Evolutionary conservation across 768 basidiomycete genomes (phyloP), one percentile per base, ranked within the genome.

Genomic region (Russula olivacea): DNA sequence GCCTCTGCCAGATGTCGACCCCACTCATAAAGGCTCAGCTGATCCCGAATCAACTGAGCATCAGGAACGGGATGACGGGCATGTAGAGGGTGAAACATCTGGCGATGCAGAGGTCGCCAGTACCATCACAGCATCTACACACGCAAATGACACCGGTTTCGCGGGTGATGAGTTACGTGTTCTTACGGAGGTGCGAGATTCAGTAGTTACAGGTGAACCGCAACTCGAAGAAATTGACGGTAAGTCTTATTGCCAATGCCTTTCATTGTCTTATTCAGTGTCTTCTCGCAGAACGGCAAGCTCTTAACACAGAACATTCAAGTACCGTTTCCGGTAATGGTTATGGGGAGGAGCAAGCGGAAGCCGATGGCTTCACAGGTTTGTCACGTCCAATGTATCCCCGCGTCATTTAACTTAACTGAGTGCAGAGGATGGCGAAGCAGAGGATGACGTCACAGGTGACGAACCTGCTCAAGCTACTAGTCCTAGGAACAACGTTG

Each of bases 221-320:
- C 48, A 55, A 40, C 40, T 59, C 1, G 59, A 41, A n/a, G 63
- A 51, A 10, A 23, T 41, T 11, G 58, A 64, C 38, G 63, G 63
- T 60, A 43, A 10, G 45, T 21, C 14, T 28, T 50, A 15, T 50
- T 10, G 11, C 12, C 38, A 32, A 28, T n/a, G 15, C 8, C 3
- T 59, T 25, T 45, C 3, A 1, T 21, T 14, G 28, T 21, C 12
- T 14, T 34, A 14, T 32, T 60, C 17, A 56, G 40, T 32, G 23
- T 2, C 2, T 45, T 15, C 36, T 38, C 11, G 15, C 19, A 60
- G 63, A 64, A 60, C 40, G 30, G 15, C 63, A 55, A 40, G 54
- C 11, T 32, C 14, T 15, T 34, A 21, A 45, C 25, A 19, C 47
- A 19, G 59, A 45, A 25, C 34, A 50, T 19, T 47, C 59, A 40